Evolutionary conservation across 768 basidiomycete genomes (phyloP), one percentile per base, ranked within the genome.

Genomic region (Tremella yokohamensis): DNA sequence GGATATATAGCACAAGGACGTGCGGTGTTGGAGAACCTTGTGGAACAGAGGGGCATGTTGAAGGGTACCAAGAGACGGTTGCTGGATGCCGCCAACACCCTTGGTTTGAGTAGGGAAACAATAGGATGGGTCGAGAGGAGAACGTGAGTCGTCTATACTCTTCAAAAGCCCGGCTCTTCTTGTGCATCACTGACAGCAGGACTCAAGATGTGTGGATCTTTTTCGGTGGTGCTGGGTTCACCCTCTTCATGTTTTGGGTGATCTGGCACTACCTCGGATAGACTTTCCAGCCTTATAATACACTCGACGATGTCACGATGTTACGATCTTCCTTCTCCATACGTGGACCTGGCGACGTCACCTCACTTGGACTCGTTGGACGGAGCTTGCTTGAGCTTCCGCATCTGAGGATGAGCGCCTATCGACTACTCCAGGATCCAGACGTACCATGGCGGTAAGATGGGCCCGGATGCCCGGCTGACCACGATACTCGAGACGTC

Each of bases 171-270:
- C n/a, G n/a, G n/a, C n/a, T n/a, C n/a, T n/a, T 6, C 8, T 19
- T 29, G 12, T 26, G 11, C 29, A 34, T 37, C n/a, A 25, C 16
- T 18, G 4, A 13, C 24, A 37, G 51, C 37, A 94, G 93, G 72
- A 91, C 87, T 42, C 93, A 94, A 74, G 94, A 99, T 73, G 90
- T 87, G 81, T 93, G 90, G 64, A 93, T 99, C 62, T 92, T 99
- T 78, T 75, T 88, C 48, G 86, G 79, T 2, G 94, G 94, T 1
- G 87, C 87, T 0, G 77, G 87, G 20, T 83, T 90, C 75, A 97
- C 94, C 9, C 87, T 98, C 74, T 81, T 96, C 77, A 90, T 87
- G 78, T 97, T 98, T 80, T 93, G 84, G 79, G 76, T 90, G 64
- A 98, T 97, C 67, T 89, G 90, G 87, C 83, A 83, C 66, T 97